These are phyloP conservation scores for Echeveria elegans DNA, from an alignment of 164 flowering plant genomes.

Conservation along the genomic window DNA sequence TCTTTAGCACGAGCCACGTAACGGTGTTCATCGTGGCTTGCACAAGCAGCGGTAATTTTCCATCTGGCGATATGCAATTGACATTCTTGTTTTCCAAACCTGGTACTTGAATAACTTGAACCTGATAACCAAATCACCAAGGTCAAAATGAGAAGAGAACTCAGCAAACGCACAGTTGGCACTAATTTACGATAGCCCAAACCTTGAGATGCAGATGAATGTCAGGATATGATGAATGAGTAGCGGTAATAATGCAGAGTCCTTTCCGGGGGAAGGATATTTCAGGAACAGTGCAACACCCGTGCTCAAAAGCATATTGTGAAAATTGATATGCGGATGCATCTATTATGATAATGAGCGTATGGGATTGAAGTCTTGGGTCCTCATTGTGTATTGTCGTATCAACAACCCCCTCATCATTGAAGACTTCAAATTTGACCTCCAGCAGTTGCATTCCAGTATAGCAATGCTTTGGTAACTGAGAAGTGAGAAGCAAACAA, in stretches of 20 bases:
- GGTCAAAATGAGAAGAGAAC: neutral
- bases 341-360: conserved; percentile 32
- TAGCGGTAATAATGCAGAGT: conserved; percentile 30
- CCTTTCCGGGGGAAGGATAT: conserved; percentile 46
- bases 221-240: conserved; percentile 48
- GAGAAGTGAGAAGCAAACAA: conserved; percentile 13
- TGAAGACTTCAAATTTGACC: conserved; percentile 39
- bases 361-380: conserved; percentile 32
- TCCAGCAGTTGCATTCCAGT: conserved; percentile 47
- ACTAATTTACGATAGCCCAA: conserved; percentile 1
- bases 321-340: conserved; percentile 16
- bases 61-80: conserved; percentile 12
- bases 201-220: conserved; percentile 40
- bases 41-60: conserved; percentile 10
- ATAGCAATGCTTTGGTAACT: conserved; percentile 39
- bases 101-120: conserved; percentile 19
- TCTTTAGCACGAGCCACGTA: neutral
- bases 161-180: neutral
- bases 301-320: conserved; percentile 38
- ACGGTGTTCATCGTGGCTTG: conserved; percentile 11
- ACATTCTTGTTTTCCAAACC: conserved; percentile 14
- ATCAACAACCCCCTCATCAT: conserved; percentile 46
- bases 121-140: conserved; percentile 21
- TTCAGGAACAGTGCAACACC: conserved; percentile 46
- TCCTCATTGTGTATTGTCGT: conserved; percentile 31